Evolutionary conservation across 306 rosid species (phyloP).

Genomic region (Leucaena leucocephala): DNA sequence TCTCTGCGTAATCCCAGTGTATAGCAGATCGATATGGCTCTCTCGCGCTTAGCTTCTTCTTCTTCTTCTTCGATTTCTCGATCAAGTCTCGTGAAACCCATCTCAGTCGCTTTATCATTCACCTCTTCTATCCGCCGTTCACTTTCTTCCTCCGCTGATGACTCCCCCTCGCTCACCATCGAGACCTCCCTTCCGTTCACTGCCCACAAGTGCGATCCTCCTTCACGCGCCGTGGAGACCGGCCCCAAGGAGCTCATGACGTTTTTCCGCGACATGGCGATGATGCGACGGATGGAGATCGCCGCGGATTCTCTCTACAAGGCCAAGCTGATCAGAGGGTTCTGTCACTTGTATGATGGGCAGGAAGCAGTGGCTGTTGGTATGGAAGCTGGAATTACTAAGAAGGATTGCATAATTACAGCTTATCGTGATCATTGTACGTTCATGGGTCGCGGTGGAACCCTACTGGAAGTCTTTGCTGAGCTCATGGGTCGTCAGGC

Average conservation of each 20-base stretch:
- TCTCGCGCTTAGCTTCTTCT: constrained; percentile 45
- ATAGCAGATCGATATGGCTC: constrained; percentile 55
- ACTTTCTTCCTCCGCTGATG: constrained; percentile 48
- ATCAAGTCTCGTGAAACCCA: constrained; percentile 53
- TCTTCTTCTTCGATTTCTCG: constrained; percentile 38
- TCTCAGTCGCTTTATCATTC: constrained; percentile 43
- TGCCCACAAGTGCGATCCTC: constrained; percentile 61
- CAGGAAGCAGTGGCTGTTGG: constrained; percentile 87
- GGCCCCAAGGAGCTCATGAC: constrained; percentile 52
- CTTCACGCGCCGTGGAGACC: constrained; percentile 71
- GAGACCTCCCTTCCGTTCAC: constrained; percentile 78
- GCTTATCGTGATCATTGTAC: constrained; percentile 83
- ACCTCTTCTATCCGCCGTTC: constrained; percentile 49
- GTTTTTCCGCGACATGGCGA: constrained; percentile 70
- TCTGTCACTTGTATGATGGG: constrained; percentile 88
- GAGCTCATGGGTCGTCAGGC: constrained; percentile 82
- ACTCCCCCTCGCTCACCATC: constrained; percentile 48
- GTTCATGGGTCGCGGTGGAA: constrained; percentile 72
- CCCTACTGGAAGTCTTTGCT: constrained; percentile 51
- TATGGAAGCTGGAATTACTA: constrained; percentile 79
- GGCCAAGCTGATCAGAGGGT: constrained; percentile 86
- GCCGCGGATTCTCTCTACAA: constrained; percentile 84
- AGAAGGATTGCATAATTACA: constrained; percentile 66
- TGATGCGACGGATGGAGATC: constrained; percentile 88
- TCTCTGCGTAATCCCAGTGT: neutral